phyloP scores from a whole-genome alignment of 2,329 filamentous ascomycete species.

The Trichoderma koningiopsis region DNA sequence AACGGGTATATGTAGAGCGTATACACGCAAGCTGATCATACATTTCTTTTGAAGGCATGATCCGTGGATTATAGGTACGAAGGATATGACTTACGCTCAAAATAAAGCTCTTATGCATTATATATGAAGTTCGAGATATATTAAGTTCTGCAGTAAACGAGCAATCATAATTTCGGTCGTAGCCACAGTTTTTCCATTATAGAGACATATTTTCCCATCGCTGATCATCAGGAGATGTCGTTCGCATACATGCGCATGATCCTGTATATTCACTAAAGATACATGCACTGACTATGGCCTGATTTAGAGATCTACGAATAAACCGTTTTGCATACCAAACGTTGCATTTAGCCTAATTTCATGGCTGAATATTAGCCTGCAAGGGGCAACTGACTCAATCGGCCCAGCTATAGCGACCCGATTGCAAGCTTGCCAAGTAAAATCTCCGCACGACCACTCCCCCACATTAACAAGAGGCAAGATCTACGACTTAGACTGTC shows the following conservation, averaged over 20 bases:
- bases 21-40: not conserved
- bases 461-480: not conserved
- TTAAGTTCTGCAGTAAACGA: not conserved
- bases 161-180: not conserved
- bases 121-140: not conserved
- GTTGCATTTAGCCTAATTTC: not conserved
- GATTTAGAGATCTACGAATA: not conserved
- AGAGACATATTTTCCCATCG: not conserved
- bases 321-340: not conserved
- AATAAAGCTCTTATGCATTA: not conserved
- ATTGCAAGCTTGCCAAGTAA: not conserved
- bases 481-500: no score
- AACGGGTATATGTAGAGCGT: not conserved
- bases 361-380: not conserved
- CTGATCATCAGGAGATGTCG: not conserved
- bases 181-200: not conserved
- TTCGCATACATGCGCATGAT: not conserved
- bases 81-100: not conserved
- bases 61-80: not conserved
- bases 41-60: not conserved
- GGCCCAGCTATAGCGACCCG: not conserved
- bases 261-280: not conserved
- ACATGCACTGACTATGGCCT: not conserved
- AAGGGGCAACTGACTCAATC: not conserved
- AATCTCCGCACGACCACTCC: not conserved